Evolutionary conservation across 2,329 filamentous ascomycete species (phyloP).

Genomic region (Claviceps sp.): DNA sequence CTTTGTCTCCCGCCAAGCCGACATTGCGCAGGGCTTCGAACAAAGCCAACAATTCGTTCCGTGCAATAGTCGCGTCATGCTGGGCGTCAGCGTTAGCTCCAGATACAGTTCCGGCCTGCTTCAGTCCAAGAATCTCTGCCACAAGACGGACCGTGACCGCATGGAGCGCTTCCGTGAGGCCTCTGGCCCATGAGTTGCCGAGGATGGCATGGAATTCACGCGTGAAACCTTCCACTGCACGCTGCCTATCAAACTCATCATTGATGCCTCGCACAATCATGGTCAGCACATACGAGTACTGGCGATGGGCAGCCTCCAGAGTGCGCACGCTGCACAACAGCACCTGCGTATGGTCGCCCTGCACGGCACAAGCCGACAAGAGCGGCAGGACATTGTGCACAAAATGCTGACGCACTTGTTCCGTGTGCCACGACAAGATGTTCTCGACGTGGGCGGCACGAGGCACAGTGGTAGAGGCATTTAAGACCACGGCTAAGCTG

Average conservation of each 20-base stretch:
- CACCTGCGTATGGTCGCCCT: slow-evolving; percentile 31
- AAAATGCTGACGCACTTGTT: slow-evolving; percentile 48
- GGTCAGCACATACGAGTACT: slow-evolving; percentile 42
- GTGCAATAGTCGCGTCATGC: slow-evolving; percentile 23
- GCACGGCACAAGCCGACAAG: slow-evolving; percentile 32
- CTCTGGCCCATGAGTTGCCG: slow-evolving; percentile 44
- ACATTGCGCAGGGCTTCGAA: slow-evolving; percentile 48
- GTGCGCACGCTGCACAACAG: slow-evolving; percentile 40
- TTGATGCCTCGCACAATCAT: slow-evolving; percentile 36
- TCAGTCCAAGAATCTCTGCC: slow-evolving; percentile 29
- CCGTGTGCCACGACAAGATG: slow-evolving; percentile 45
- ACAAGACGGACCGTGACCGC: slow-evolving; percentile 41
- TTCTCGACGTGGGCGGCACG: slow-evolving; percentile 40
- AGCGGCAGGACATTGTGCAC: slow-evolving; percentile 44
- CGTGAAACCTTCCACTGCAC: slow-evolving; percentile 37
- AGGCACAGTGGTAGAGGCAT: slow-evolving; percentile 32
- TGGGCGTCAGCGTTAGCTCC: slow-evolving; percentile 3
- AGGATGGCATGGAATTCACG: slow-evolving; percentile 52
- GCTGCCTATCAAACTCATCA: slow-evolving; percentile 21
- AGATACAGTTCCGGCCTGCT: neutral
- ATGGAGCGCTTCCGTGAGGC: slow-evolving; percentile 40
- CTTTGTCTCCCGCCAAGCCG: slow-evolving; percentile 54
- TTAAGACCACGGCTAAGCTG: slow-evolving; percentile 39
- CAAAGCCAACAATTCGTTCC: slow-evolving; percentile 39
- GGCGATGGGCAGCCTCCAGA: slow-evolving; percentile 44